Evolutionary conservation across 2,329 filamentous ascomycete genomes (phyloP).

Genomic region (Xylaria sp.): DNA sequence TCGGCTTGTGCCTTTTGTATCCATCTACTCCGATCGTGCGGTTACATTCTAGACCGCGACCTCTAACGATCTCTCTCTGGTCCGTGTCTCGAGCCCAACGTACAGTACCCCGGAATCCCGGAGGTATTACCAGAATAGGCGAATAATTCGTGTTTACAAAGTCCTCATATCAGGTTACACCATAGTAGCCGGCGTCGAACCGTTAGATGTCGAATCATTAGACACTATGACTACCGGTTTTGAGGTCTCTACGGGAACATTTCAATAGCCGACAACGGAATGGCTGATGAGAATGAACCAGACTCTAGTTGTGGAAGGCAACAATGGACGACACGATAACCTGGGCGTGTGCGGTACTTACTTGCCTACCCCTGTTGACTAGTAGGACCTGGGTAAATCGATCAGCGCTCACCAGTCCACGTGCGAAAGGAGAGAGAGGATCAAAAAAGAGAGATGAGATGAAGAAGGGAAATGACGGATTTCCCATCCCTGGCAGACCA

Average conservation of each 20-base stretch:
- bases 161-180: not conserved
- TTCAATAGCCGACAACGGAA: not conserved
- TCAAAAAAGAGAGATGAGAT: not conserved
- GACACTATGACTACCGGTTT: constrained; percentile 1
- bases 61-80: constrained; percentile 15
- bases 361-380: constrained; percentile 1
- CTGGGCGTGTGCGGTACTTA: not conserved
- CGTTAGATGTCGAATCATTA: not conserved
- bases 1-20: constrained; percentile 13
- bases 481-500: constrained; percentile 34
- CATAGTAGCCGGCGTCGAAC: not conserved
- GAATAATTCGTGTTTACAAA: constrained; percentile 2
- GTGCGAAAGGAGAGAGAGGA: constrained; percentile 3
- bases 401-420: not conserved
- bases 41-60: constrained; percentile 34
- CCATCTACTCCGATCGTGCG: constrained; percentile 32
- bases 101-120: constrained; percentile 29
- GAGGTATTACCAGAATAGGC: constrained; percentile 29
- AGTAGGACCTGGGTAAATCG: constrained; percentile 3
- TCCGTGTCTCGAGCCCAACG: constrained; percentile 28
- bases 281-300: constrained; percentile 9
- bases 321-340: not conserved
- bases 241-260: constrained; percentile 5
- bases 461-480: constrained; percentile 21
- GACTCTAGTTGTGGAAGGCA: not conserved